Conservation (phyloP, 169 alveolate species). For the Plasmodium relictum region DNA sequence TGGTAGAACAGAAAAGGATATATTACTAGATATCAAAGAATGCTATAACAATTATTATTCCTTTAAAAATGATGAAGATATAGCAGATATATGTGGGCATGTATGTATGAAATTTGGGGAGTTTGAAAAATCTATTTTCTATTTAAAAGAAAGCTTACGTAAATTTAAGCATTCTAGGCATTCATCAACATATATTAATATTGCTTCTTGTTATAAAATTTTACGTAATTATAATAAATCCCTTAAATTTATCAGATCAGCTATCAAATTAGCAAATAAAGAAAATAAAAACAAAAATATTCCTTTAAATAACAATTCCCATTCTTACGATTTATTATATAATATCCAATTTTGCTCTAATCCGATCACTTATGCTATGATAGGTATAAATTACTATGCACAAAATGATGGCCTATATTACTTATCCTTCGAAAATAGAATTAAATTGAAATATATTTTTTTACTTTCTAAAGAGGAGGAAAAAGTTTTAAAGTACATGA, state of each 20-base stretch:
- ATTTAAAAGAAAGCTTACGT: conserved; percentile 79
- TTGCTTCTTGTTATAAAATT: conserved; percentile 68
- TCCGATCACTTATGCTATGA: conserved; percentile 65
- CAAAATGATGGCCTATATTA: conserved; percentile 72
- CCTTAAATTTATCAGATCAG: conserved; percentile 39
- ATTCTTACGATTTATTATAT: conserved; percentile 55
- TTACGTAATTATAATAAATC: conserved; percentile 65
- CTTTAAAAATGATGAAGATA: conserved; percentile 82
- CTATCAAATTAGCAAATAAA: conserved; percentile 46
- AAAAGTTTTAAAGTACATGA: conserved; percentile 23
- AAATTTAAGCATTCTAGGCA: conserved; percentile 54
- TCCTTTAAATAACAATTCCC: conserved; percentile 16
- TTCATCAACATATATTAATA: conserved; percentile 73
- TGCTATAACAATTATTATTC: conserved; percentile 81
- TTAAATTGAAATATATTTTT: conserved; percentile 47
- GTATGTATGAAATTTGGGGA: conserved; percentile 85
- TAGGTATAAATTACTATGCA: conserved; percentile 53
- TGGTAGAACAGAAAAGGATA: conserved; percentile 84
- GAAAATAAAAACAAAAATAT: conserved; percentile 23
- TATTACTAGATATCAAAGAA: conserved; percentile 78
- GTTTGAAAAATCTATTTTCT: conserved; percentile 79
- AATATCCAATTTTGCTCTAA: conserved; percentile 63
- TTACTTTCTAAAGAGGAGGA: conserved; percentile 63
- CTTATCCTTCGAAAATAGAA: conserved; percentile 51
- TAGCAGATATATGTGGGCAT: conserved; percentile 85